Evolutionary conservation across 495 filamentous ascomycete genomes (phyloP).

Genomic region (Hypoxylon rickii): DNA sequence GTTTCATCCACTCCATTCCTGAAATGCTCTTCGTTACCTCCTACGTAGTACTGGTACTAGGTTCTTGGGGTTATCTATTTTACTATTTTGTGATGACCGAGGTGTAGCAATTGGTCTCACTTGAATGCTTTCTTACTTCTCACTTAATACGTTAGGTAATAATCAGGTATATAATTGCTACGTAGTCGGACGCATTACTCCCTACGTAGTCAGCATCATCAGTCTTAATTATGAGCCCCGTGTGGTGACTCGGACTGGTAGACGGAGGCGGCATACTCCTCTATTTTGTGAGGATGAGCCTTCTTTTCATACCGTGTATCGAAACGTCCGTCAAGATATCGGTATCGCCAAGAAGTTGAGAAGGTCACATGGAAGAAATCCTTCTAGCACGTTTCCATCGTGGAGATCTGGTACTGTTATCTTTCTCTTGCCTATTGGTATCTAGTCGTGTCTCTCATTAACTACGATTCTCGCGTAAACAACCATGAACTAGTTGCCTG

Average conservation of each 20-base stretch:
- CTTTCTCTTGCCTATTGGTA: constrained; percentile 17
- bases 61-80: no score
- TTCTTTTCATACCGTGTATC: constrained; percentile 14
- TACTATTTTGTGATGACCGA: no score
- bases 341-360: constrained; percentile 14
- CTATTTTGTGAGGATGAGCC: constrained; percentile 12
- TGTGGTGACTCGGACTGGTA: no score
- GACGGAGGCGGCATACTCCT: constrained; percentile 13
- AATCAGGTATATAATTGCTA: no score
- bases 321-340: constrained; percentile 7
- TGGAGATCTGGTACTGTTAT: constrained; percentile 14
- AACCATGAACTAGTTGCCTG: no score
- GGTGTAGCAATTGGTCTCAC: no score
- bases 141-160: no score
- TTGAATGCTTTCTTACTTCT: no score
- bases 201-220: constrained; percentile 1
- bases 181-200: no score
- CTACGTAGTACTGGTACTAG: no score
- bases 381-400: constrained; percentile 7
- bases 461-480: constrained; percentile 16
- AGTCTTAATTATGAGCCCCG: no score
- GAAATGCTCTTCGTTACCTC: no score
- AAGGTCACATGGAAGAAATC: constrained; percentile 28
- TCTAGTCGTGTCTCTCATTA: constrained; percentile 31
- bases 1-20: neutral